phyloP scores from a whole-genome alignment of 2,329 filamentous ascomycete species.

The Fusarium coffeatum region DNA sequence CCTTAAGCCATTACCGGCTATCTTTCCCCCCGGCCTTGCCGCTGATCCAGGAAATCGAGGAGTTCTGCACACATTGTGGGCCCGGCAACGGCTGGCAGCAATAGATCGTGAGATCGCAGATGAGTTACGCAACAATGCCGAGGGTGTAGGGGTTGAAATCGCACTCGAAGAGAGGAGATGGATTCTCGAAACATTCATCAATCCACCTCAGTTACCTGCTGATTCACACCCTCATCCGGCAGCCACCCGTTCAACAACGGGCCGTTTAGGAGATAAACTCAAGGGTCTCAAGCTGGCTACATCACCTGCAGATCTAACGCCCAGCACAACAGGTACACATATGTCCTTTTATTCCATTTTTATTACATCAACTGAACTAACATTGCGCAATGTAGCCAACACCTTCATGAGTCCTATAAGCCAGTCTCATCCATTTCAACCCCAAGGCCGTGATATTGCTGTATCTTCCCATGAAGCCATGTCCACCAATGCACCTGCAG shows the following conservation, averaged over 20 bases:
- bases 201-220: constrained; percentile 41
- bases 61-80: constrained; percentile 91
- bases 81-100: constrained; percentile 80
- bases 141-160: constrained; percentile 88
- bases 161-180: constrained; percentile 84
- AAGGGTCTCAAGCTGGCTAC: constrained; percentile 83
- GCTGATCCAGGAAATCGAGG: constrained; percentile 79
- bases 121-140: constrained; percentile 78
- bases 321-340: constrained; percentile 61
- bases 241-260: constrained; percentile 74
- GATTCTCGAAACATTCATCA: constrained; percentile 81
- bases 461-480: constrained; percentile 53
- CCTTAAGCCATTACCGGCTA: constrained; percentile 85
- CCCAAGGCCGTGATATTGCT: constrained; percentile 50
- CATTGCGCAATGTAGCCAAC: constrained; percentile 45
- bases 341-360: not conserved
- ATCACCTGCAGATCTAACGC: constrained; percentile 71
- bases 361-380: constrained; percentile 35
- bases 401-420: constrained; percentile 51
- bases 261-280: constrained; percentile 81
- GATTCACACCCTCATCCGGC: constrained; percentile 52
- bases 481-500: constrained; percentile 36
- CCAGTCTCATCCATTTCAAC: constrained; percentile 51
- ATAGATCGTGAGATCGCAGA: constrained; percentile 80
- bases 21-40: constrained; percentile 82